Conservation (phyloP, 306 rosid genomes). For the Myrica gale region DNA sequence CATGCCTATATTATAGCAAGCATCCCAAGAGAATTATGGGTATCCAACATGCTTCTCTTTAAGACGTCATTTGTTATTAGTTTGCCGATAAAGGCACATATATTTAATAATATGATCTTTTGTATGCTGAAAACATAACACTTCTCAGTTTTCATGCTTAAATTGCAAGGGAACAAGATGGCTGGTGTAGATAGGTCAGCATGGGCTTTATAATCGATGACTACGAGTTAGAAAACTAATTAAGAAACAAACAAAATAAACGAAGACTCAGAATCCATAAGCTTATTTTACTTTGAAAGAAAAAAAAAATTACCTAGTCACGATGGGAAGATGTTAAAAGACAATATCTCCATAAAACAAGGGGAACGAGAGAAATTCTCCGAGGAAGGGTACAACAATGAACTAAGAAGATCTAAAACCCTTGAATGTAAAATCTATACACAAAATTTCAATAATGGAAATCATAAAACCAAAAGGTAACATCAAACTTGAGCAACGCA, state of each 20-base stretch:
- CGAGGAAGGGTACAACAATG: background rate
- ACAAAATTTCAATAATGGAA: background rate
- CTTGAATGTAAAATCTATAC: background rate
- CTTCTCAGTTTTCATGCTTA: background rate
- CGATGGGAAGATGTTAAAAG: background rate
- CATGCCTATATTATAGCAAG: conserved; percentile 2
- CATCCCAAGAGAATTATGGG: background rate
- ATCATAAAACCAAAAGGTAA: conserved; percentile 3
- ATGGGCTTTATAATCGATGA: background rate
- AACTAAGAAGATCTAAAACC: background rate
- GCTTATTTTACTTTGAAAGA: background rate
- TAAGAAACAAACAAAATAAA: background rate
- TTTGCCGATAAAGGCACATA: background rate
- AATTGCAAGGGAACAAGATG: background rate
- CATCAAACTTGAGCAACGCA: conserved; percentile 23
- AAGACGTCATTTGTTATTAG: background rate
- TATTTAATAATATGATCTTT: background rate
- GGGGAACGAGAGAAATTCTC: background rate
- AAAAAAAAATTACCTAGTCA: background rate
- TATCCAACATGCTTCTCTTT: background rate
- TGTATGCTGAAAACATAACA: background rate
- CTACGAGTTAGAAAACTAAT: background rate
- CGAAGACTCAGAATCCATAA: background rate
- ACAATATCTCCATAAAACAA: background rate
- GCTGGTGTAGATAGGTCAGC: background rate